Evolutionary conservation across 352 stramenopile genomes (phyloP).

Genomic region (Pilasporangium apinafurcum): DNA sequence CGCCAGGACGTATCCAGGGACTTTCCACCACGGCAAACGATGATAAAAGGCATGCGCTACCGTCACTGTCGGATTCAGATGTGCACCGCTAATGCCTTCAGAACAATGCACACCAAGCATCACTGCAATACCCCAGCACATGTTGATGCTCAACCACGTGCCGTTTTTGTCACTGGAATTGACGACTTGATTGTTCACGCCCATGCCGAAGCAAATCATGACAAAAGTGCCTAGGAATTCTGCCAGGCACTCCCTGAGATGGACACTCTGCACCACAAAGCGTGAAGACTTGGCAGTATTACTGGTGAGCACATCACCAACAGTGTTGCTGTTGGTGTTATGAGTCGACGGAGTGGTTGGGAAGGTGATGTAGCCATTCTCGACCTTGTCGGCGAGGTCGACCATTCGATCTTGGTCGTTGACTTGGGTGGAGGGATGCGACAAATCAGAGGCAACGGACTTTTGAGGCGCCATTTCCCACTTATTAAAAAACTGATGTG

Average conservation of each 20-base stretch:
- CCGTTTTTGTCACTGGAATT: constrained; percentile 42
- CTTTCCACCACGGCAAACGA: constrained; percentile 46
- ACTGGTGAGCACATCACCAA: not conserved
- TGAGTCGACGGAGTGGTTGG: constrained; percentile 1
- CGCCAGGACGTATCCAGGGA: constrained; percentile 42
- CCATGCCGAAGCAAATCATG: constrained; percentile 59
- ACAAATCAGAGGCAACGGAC: too few species aligned
- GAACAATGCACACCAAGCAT: constrained; percentile 62
- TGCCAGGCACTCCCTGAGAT: constrained; percentile 31
- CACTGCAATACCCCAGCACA: constrained; percentile 69
- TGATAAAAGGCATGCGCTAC: constrained; percentile 40
- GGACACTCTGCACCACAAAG: constrained; percentile 10
- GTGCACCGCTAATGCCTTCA: constrained; percentile 43
- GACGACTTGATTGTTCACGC: constrained; percentile 56
- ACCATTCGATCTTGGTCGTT: constrained; percentile 6
- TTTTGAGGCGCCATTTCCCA: too few species aligned
- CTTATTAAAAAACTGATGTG: too few species aligned
- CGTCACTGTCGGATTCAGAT: constrained; percentile 67
- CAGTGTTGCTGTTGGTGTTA: not conserved
- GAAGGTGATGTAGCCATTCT: constrained; percentile 2
- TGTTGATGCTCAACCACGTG: constrained; percentile 63
- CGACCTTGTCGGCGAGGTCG: constrained; percentile 6
- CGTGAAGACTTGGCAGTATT: not conserved
- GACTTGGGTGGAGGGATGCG: too few species aligned
- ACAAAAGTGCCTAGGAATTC: constrained; percentile 39